phyloP scores from a whole-genome alignment of 805 yeast genomes.

The Sungouiozyma ichnusensis region DNA sequence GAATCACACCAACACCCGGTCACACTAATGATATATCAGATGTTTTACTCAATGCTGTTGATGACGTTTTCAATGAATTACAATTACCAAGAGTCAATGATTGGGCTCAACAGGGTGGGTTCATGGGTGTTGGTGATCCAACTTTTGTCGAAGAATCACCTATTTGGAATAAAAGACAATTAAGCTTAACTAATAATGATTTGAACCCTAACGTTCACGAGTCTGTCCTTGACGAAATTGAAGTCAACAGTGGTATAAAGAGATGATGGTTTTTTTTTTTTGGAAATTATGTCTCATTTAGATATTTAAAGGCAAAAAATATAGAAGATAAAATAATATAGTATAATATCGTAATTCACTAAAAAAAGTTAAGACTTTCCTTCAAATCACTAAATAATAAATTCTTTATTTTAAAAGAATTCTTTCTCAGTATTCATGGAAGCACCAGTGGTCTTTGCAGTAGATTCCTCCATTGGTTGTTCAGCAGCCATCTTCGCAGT shows the following conservation, averaged over 20 bases:
- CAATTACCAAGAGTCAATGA: slow-evolving; percentile 63
- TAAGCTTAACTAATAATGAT: slow-evolving; percentile 49
- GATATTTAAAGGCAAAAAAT: too few relatives aligned
- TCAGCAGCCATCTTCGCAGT: slow-evolving; percentile 20
- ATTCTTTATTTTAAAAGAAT: too few relatives aligned
- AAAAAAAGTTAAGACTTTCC: too few relatives aligned
- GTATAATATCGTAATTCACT: not conserved
- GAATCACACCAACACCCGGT: slow-evolving; percentile 99
- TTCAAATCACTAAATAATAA: too few relatives aligned
- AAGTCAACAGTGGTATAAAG: slow-evolving; percentile 56
- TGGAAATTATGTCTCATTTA: too few relatives aligned
- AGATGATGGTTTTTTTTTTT: too few relatives aligned
- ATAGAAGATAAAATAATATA: not conserved
- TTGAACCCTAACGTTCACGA: slow-evolving; percentile 57
- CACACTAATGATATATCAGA: slow-evolving; percentile 72
- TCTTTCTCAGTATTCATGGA: slow-evolving; percentile 10
- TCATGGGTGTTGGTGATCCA: slow-evolving; percentile 74
- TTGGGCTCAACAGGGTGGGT: slow-evolving; percentile 78
- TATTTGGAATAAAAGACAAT: slow-evolving; percentile 81
- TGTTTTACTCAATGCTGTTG: slow-evolving; percentile 66
- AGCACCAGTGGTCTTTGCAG: slow-evolving; percentile 27
- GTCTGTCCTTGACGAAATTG: slow-evolving; percentile 53
- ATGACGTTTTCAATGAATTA: slow-evolving; percentile 67
- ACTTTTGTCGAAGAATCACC: slow-evolving; percentile 42
- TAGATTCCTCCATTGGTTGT: slow-evolving; percentile 18